Evolutionary conservation across 495 filamentous ascomycete species (phyloP).

Genomic region (Annulohypoxylon stygium): DNA sequence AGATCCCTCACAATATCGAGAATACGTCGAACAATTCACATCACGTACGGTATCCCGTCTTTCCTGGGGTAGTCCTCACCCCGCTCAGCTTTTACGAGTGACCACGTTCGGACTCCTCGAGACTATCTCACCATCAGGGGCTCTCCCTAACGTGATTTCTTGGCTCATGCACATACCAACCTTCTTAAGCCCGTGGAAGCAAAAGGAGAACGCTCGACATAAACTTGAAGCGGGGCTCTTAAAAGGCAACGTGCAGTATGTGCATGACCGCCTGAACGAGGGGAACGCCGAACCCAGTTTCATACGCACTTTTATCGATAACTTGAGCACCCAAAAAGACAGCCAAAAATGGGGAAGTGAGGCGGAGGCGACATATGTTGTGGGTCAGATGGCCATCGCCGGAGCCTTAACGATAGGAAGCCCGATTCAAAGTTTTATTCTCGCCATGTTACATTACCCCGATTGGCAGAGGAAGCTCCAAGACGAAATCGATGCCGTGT

Average conservation of each 20-base stretch:
- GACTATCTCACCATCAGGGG: conserved; percentile 68
- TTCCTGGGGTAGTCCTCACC: conserved; percentile 67
- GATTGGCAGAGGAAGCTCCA: conserved; percentile 67
- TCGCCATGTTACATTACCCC: conserved; percentile 72
- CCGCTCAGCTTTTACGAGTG: conserved; percentile 63
- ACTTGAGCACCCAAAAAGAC: conserved; percentile 24
- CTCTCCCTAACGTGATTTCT: conserved; percentile 64
- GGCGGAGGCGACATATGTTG: conserved; percentile 58
- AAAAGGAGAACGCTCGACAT: conserved; percentile 60
- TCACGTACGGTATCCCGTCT: conserved; percentile 69
- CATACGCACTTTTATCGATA: conserved; percentile 60
- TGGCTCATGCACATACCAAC: conserved; percentile 61
- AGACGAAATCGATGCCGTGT: conserved; percentile 66
- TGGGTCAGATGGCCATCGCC: conserved; percentile 64
- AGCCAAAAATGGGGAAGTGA: conserved; percentile 40
- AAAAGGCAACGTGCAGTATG: conserved; percentile 57
- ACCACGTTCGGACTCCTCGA: conserved; percentile 70
- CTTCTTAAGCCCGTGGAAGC: conserved; percentile 64
- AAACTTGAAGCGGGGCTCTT: conserved; percentile 56
- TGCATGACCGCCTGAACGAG: conserved; percentile 48
- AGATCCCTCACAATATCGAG: conserved; percentile 62
- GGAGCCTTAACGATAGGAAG: conserved; percentile 63
- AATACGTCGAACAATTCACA: conserved; percentile 70
- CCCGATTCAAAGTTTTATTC: conserved; percentile 68
- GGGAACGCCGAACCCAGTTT: conserved; percentile 56